Evolutionary conservation across 2,329 filamentous ascomycete species (phyloP), one percentile per base, ranked within the genome.

Genomic region (Lecanosticta acicola): DNA sequence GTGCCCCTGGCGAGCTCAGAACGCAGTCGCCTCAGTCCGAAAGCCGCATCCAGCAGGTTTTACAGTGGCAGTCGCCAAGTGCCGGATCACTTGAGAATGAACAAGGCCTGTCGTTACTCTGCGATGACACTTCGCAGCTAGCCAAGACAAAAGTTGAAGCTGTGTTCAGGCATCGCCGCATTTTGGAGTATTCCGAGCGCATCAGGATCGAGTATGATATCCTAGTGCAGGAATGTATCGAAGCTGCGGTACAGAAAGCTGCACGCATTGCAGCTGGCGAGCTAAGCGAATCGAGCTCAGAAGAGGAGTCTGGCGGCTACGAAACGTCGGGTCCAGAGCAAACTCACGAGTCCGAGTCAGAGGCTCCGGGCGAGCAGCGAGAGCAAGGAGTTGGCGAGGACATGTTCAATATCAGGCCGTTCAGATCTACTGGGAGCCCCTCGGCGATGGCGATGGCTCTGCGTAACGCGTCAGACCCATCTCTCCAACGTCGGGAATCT

Each of bases 1-100:
- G 84, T 54, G 75, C 79, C 32, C 68, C 70, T 5, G 84, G 85
- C 39, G 89, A 95, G 52, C 82, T 97, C 52, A 82, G 91, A 38
- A 95, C 91, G 0, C 86, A 96, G 63, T 98, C 93, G 3, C 93
- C 93, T 0, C 87, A 96, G 62, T 98, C 94, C 0, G 93, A 98
- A 64, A 93, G 87, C 35, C 83, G 91, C 24, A 94, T 97, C 57
- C 86, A 87, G 1, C 93, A 98, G 66, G 90, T 98, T 4, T 67
- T 94, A 56, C 89, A 96, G 64, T 98, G 94, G 93, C 89, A 95
- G 61, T 95, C 91, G 3, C 93, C 93, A 0, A 90, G 87, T 59
- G 85, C 84, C 40, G 91, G 91, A 60, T 93, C 89, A 0, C 70
- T 95, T 13, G 93, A 98, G 52, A 89, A 96, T 64, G 91, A 97